Percentiles rank a stretch among this genome's conserved stretches.
These are phyloP conservation scores for Yamadazyma scolyti DNA, from an alignment of 805 yeast species.

Conservation along the genomic window DNA sequence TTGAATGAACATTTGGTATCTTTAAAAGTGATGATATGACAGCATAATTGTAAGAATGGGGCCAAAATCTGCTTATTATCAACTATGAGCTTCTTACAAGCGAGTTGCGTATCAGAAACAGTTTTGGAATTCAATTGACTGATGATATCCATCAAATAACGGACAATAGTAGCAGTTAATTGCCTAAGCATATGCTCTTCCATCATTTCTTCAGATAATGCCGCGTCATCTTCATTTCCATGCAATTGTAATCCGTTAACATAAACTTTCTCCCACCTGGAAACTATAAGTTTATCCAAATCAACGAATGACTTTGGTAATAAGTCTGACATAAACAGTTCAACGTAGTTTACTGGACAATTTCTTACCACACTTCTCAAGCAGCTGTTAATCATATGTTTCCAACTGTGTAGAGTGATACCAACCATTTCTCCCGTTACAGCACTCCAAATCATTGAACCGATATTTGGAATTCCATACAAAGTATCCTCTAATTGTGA, in stretches of 20 bases:
- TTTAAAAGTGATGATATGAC: constrained; percentile 74
- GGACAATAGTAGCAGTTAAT: constrained; percentile 84
- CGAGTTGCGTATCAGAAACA: constrained; percentile 57
- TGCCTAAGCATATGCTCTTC: constrained; percentile 93
- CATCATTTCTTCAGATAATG: constrained; percentile 95
- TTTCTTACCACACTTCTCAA: constrained; percentile 81
- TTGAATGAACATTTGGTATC: constrained; percentile 93
- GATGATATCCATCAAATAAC: constrained; percentile 80
- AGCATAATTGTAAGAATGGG: constrained; percentile 70
- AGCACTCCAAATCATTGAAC: constrained; percentile 74
- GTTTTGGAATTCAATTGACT: constrained; percentile 66
- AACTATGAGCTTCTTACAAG: constrained; percentile 63
- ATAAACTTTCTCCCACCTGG: constrained; percentile 71
- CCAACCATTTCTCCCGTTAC: constrained; percentile 84
- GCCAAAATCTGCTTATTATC: constrained; percentile 65
- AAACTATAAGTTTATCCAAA: constrained; percentile 68
- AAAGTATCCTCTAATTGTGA: constrained; percentile 86
- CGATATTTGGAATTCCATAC: constrained; percentile 81
- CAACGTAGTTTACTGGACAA: constrained; percentile 73
- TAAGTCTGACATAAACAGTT: constrained; percentile 68
- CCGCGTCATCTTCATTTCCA: constrained; percentile 69
- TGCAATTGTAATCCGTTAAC: constrained; percentile 53
- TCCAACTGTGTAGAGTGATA: constrained; percentile 92
- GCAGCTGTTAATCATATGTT: constrained; percentile 90
- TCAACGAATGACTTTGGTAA: constrained; percentile 73